Evolutionary conservation across 169 alveolate species (phyloP), one percentile per base, ranked within the genome.

Genomic region (Cryptosporidium meleagridis): DNA sequence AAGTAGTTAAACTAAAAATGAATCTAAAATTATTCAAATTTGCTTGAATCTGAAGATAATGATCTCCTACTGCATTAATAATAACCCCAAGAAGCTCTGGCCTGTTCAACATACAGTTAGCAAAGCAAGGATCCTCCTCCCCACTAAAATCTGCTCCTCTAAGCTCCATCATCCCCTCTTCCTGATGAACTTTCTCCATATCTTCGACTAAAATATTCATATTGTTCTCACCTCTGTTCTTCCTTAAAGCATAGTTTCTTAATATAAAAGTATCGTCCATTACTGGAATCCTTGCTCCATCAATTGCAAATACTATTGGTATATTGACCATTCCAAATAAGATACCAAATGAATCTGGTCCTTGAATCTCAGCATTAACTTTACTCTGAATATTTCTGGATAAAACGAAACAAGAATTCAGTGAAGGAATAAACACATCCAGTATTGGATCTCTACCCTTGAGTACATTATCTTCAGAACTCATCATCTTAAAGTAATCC

Each of bases 251-350:
- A 55, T 53, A 51, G 29, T 65, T 58, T 26, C 89, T 59, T 29
- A 80, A 37, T 18, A 80, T 31, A 62, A 59, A 44, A 23, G 89
- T 80, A 62, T 80, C 75, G 16, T 80, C 89, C 33, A 80, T 80
- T 3, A 80, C 68, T 29, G 89, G 89, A 29, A 80, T 80, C 44
- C 70, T 44, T 26, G 89, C 89, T 12, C 80, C 89, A 65, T 80
- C 89, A 12, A 80, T 62, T 59, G 89, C 89, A 33, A 80, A 80
- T 26, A 80, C 67, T 7, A 65, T 35, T 26, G 89, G 75, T n/a
- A 80, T 80, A 33, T 31, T 62, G 7, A 80, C 35, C 80, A 65
- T 62, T 4, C 89, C 89, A 44, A 80, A 65, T 29, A 80, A 23
- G n/a, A 62, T 29, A 14, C 89, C 89, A 23, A 10, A 33, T 18